Percentiles rank a stretch among this genome's conserved stretches.
These are phyloP conservation scores for Pterocarpus macrocarpus DNA, from an alignment of 306 rosid species.

Conservation along the genomic window DNA sequence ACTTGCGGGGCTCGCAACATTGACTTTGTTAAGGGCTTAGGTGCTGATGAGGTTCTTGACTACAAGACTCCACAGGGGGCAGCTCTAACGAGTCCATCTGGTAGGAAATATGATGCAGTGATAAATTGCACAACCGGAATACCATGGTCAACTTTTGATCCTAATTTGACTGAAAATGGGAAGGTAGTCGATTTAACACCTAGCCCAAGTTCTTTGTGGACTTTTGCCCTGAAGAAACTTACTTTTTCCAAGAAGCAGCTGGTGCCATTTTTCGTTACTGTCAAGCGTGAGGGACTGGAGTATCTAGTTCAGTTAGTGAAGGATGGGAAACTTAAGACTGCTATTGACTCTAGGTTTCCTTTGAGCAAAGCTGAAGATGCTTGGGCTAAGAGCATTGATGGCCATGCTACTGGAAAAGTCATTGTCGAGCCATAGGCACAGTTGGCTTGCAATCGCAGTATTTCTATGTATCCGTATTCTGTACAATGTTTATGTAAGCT, in stretches of 20 bases:
- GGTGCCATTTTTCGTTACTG: slow-evolving; percentile 49
- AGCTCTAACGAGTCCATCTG: slow-evolving; percentile 71
- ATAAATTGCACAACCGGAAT: slow-evolving; percentile 61
- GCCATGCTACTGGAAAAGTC: slow-evolving; percentile 77
- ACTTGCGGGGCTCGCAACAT: slow-evolving; percentile 78
- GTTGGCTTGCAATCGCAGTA: slow-evolving; percentile 35
- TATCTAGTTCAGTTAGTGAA: slow-evolving; percentile 58
- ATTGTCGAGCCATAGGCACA: slow-evolving; percentile 61
- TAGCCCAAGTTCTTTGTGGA: slow-evolving; percentile 5
- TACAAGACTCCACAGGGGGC: slow-evolving; percentile 69
- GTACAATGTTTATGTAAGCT: slow-evolving; percentile 10
- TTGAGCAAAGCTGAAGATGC: slow-evolving; percentile 79
- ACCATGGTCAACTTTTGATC: slow-evolving; percentile 73
- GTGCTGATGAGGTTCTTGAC: slow-evolving; percentile 86
- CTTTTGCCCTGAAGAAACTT: slow-evolving; percentile 57
- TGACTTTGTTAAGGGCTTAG: slow-evolving; percentile 66
- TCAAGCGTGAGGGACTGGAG: slow-evolving; percentile 61
- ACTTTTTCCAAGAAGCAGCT: slow-evolving; percentile 72
- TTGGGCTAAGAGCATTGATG: slow-evolving; percentile 78
- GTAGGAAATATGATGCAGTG: slow-evolving; percentile 69
- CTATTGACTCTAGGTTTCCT: slow-evolving; percentile 63
- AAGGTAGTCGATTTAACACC: slow-evolving; percentile 71
- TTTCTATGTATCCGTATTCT: slow-evolving; percentile 17
- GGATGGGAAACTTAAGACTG: slow-evolving; percentile 69
- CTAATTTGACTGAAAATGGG: slow-evolving; percentile 61